Base-by-base conservation (phyloP, 805 yeast genomes). In the Ogataea saltuana region DNA sequence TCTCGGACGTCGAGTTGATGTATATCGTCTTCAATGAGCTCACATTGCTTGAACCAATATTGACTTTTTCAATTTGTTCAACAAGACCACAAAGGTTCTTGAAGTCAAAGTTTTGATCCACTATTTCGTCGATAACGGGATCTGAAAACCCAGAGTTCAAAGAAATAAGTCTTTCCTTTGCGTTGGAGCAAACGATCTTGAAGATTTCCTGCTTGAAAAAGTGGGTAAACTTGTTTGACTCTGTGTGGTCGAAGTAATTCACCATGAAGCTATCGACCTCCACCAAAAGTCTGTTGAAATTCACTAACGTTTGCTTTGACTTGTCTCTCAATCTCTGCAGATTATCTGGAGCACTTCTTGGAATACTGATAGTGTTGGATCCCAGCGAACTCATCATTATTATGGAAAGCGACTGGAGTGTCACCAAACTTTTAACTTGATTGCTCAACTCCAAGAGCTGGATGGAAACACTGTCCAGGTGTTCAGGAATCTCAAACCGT, bases 401-500 rank as follows among this genome's bases (percentile, higher is more conserved):
- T 11, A 50, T 38, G 1, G 46, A 21, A 9, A 55, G 26, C 11
- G 57, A 46, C 33, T 55, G 59, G 15, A 51, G 22, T 3, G 55
- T 28, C 6, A 49, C 41, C 29, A 49, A 18, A 10, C 44, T 21
- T 10, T 45, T 41, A 3, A 48, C 46, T 22, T 36, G 41, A 15
- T 37, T 45, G 32, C 46, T 37, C 33, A 54, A 27, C 9, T 49
- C 50, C 35, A 42, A 5, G 4, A 53, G 10, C 39, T 49, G 54
- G 6, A 45, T 45, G 10, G 48, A 43, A 13, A 53, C 43, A 6
- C 44, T 43, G n/a, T 49, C 52, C 27, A 54, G 41, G 11, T 43
- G 48, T 35, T 54, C 59, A 4, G 59, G 59, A 23, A 50, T 40
- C 20, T 50, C 55, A 27, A 44, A 46, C 15, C 15, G 6, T 26